These are phyloP conservation scores for Arachis monticola DNA, from an alignment of 331 rosid genomes.

Conservation along the genomic window DNA sequence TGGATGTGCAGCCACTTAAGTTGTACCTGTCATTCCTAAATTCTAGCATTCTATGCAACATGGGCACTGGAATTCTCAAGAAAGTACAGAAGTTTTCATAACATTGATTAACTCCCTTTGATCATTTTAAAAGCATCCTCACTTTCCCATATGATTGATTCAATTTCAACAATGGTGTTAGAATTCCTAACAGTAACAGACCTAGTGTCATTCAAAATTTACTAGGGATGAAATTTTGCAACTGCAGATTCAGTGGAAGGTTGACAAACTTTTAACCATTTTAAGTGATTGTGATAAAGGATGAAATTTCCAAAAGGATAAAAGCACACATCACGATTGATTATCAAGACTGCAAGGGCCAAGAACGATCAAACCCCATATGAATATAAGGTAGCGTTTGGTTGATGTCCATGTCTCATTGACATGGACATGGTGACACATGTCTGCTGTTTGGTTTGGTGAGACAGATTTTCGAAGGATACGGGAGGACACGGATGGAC, in stretches of 20 bases:
- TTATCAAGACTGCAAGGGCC: not conserved
- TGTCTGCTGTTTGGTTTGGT: too few species aligned
- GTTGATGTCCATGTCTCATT: too few species aligned
- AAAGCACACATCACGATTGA: conserved; percentile 15
- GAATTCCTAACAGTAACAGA: not conserved
- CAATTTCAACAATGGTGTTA: conserved; percentile 3
- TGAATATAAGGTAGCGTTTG: too few species aligned
- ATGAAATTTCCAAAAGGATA: conserved; percentile 6
- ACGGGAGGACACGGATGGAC: too few species aligned
- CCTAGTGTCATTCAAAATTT: too few species aligned
- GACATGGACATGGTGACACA: too few species aligned
- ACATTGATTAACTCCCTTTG: not conserved
- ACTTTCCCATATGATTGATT: not conserved
- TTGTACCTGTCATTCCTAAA: not conserved
- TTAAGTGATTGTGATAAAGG: not conserved
- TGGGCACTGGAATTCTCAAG: not conserved
- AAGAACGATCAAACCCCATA: not conserved
- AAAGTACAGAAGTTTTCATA: too few species aligned
- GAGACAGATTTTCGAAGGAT: too few species aligned
- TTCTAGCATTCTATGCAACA: not conserved
- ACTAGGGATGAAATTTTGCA: not conserved
- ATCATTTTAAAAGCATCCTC: not conserved
- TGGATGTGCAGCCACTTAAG: not conserved
- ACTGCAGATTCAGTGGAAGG: conserved; percentile 8
- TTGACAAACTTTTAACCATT: conserved; percentile 12